phyloP scores from a whole-genome alignment of 805 yeast genomes.

The Lipomyces lipofer region DNA sequence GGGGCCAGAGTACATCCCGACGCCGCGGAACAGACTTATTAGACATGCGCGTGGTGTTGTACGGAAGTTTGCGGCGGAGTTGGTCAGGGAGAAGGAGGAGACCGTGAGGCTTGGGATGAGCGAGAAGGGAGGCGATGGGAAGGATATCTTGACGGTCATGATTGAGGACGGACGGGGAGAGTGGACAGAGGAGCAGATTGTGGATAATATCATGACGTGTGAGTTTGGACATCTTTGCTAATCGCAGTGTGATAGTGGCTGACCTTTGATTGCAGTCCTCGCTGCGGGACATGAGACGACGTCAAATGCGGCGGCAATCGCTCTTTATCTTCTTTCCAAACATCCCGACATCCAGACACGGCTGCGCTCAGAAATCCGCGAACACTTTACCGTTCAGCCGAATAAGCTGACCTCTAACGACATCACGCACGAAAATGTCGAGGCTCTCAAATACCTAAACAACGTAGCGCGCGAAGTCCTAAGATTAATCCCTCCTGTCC shows the following conservation, averaged over 20 bases:
- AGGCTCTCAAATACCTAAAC: conserved; percentile 6
- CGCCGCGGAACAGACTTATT: conserved; percentile 7
- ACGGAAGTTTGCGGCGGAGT: conserved; percentile 2
- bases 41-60: conserved; percentile 1
- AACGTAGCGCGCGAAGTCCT: conserved; percentile 15
- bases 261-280: conserved; percentile 6
- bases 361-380: conserved; percentile 18
- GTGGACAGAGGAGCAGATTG: conserved; percentile 16
- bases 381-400: conserved; percentile 11
- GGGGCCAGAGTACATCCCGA: conserved; percentile 10
- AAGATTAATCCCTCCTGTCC: conserved; percentile 17
- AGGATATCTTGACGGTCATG: conserved; percentile 18
- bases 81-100: conserved; percentile 19
- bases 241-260: too few species aligned
- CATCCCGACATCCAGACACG: conserved; percentile 18
- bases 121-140: conserved; percentile 8
- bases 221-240: not conserved
- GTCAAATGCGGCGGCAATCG: conserved; percentile 14
- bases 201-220: conserved; percentile 24
- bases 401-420: not conserved
- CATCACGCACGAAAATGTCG: conserved; percentile 18
- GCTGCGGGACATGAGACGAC: conserved; percentile 31
- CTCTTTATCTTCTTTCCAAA: conserved; percentile 15
- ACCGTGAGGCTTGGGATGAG: conserved; percentile 15
- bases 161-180: conserved; percentile 12